phyloP scores from a whole-genome alignment of 73 alveolate species.

The Paramecium biaurelia region DNA sequence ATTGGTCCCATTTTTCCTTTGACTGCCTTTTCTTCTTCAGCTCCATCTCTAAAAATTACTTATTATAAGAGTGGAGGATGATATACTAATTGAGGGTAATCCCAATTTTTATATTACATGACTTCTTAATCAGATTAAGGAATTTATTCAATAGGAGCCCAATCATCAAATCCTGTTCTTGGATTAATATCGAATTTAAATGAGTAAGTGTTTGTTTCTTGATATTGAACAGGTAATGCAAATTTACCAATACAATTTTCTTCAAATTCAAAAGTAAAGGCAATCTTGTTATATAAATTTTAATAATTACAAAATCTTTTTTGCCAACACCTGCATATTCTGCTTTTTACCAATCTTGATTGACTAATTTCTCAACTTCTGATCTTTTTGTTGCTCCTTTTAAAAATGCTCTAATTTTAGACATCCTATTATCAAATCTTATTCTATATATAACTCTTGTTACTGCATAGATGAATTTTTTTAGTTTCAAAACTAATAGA shows the following conservation, averaged over 20 bases:
- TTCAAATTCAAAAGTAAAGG: slow-evolving; percentile 57
- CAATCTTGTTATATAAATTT: not conserved
- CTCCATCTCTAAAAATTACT: slow-evolving; percentile 53
- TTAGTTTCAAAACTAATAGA: slow-evolving; percentile 34
- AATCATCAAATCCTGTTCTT: slow-evolving; percentile 65
- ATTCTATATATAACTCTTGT: slow-evolving; percentile 59
- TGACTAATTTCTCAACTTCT: slow-evolving; percentile 56
- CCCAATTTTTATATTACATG: slow-evolving; percentile 66
- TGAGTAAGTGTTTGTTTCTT: slow-evolving; percentile 53
- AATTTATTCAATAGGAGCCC: slow-evolving; percentile 61
- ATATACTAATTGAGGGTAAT: slow-evolving; percentile 38
- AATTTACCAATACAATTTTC: slow-evolving; percentile 55
- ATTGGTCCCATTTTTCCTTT: no score
- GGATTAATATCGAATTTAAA: slow-evolving; percentile 62
- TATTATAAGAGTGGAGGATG: slow-evolving; percentile 59
- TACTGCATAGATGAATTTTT: slow-evolving; percentile 56
- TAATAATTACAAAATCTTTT: slow-evolving; percentile 40
- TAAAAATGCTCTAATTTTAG: slow-evolving; percentile 44
- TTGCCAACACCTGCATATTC: slow-evolving; percentile 67
- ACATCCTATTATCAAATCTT: slow-evolving; percentile 62
- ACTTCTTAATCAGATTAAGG: slow-evolving; percentile 62
- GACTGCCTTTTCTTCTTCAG: slow-evolving; percentile 60
- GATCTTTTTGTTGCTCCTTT: slow-evolving; percentile 51
- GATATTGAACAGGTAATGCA: slow-evolving; percentile 38
- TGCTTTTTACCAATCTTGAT: slow-evolving; percentile 63